A percentile compares a stretch with the other conserved stretches of the same genome.
Conservation (phyloP, 2,329 filamentous ascomycete species). For the Ampelomyces quisqualis region DNA sequence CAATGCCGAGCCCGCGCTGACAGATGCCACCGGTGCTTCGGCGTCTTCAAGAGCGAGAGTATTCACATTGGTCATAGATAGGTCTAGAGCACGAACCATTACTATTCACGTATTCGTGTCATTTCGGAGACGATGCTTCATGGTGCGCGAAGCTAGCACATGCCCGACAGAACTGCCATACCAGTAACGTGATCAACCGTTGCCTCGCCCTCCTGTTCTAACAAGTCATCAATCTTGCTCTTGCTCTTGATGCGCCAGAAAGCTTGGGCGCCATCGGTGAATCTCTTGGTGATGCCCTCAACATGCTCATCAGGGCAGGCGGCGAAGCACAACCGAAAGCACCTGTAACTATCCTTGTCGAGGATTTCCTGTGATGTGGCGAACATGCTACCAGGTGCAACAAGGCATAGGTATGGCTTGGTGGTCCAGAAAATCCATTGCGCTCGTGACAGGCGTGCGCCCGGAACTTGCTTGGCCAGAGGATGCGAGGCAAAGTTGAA, state of each 20-base stretch:
- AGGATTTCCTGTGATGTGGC: conserved; percentile 63
- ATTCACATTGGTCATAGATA: neutral
- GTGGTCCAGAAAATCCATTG: conserved; percentile 71
- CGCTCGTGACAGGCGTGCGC: conserved; percentile 61
- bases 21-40: neutral
- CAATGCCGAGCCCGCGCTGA: conserved; percentile 3
- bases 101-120: neutral
- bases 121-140: neutral
- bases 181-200: conserved; percentile 20
- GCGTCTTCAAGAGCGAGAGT: neutral
- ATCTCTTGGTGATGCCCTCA: conserved; percentile 60
- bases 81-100: neutral
- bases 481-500: conserved; percentile 73
- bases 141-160: no score
- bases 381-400: conserved; percentile 73
- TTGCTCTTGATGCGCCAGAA: conserved; percentile 77
- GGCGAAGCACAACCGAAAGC: conserved; percentile 79
- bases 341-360: conserved; percentile 65
- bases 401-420: conserved; percentile 68
- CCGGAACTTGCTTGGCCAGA: conserved; percentile 58
- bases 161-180: conserved; percentile 34
- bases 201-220: conserved; percentile 43
- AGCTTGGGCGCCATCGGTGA: conserved; percentile 66
- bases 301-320: conserved; percentile 74
- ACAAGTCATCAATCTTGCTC: conserved; percentile 64